phyloP scores from a whole-genome alignment of 768 basidiomycete genomes.

The Russula olivacea region DNA sequence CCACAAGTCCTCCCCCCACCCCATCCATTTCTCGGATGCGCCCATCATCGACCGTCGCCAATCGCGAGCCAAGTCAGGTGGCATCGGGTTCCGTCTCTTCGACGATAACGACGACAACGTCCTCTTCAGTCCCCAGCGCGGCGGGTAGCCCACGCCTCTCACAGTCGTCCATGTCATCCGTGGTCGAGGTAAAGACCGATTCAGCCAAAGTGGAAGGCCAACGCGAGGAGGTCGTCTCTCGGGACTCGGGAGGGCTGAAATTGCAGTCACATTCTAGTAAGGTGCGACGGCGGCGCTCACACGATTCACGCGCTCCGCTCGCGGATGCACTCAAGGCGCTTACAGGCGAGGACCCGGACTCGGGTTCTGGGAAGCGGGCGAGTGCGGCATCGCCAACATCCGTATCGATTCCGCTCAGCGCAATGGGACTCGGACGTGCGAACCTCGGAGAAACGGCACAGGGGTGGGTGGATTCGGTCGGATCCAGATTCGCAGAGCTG shows the following conservation, averaged over 20 bases:
- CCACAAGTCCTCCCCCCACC: constrained; percentile 32
- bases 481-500: constrained; percentile 48
- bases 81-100: constrained; percentile 21
- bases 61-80: constrained; percentile 16
- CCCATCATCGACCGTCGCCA: constrained; percentile 9
- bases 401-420: constrained; percentile 36
- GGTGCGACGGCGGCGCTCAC: constrained; percentile 29
- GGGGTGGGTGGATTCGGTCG: constrained; percentile 45
- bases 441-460: constrained; percentile 32
- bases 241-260: constrained; percentile 43
- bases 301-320: constrained; percentile 24
- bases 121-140: constrained; percentile 28
- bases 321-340: constrained; percentile 29
- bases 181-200: constrained; percentile 28
- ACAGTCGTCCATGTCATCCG: constrained; percentile 43
- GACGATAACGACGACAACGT: constrained; percentile 27
- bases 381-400: constrained; percentile 34
- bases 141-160: constrained; percentile 38
- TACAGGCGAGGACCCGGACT: constrained; percentile 8
- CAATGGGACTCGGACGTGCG: constrained; percentile 26
- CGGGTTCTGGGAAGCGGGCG: constrained; percentile 20
- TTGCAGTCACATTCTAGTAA: neutral
- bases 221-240: constrained; percentile 34
- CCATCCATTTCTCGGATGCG: constrained; percentile 22
- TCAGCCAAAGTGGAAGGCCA: neutral